These are phyloP conservation scores for Micromonas commoda DNA, from an alignment of 139 green algal species.

Conservation along the genomic window DNA sequence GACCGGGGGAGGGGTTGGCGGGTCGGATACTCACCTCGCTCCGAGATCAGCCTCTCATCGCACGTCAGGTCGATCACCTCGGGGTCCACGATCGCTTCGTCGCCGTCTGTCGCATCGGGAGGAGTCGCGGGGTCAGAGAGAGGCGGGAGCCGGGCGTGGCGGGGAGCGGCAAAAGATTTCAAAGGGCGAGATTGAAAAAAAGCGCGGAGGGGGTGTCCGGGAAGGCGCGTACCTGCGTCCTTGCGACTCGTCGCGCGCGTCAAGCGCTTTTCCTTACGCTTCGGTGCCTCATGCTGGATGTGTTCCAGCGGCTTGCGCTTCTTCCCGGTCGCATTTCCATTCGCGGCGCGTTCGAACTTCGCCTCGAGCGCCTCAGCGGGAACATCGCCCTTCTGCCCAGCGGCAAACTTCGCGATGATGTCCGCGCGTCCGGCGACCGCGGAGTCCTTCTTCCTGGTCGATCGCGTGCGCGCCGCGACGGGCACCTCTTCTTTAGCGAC, in stretches of 20 bases:
- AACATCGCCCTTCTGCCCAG: too few species aligned
- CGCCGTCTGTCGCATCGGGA: background rate
- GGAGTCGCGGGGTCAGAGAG: too few species aligned
- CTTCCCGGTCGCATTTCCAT: background rate
- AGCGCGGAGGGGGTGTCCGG: background rate
- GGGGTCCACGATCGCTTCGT: background rate
- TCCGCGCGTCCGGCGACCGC: too few species aligned
- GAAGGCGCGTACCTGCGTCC: background rate
- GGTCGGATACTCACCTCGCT: background rate
- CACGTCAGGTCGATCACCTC: slow-evolving; percentile 6
- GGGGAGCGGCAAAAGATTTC: too few species aligned
- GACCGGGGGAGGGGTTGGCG: background rate
- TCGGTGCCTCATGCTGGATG: background rate
- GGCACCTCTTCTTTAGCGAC: too few species aligned
- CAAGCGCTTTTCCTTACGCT: background rate
- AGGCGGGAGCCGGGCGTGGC: too few species aligned
- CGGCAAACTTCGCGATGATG: too few species aligned
- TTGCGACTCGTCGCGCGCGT: background rate
- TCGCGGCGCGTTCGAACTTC: background rate
- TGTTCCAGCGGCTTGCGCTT: background rate
- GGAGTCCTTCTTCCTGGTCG: too few species aligned
- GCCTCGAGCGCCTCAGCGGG: too few species aligned
- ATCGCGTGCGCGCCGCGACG: too few species aligned
- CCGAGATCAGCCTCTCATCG: background rate
- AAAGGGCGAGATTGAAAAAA: background rate